Percentiles rank a stretch among this genome's conserved stretches.
Conservation (phyloP, 208 protist species). For the Leishmania martiniquensis region DNA sequence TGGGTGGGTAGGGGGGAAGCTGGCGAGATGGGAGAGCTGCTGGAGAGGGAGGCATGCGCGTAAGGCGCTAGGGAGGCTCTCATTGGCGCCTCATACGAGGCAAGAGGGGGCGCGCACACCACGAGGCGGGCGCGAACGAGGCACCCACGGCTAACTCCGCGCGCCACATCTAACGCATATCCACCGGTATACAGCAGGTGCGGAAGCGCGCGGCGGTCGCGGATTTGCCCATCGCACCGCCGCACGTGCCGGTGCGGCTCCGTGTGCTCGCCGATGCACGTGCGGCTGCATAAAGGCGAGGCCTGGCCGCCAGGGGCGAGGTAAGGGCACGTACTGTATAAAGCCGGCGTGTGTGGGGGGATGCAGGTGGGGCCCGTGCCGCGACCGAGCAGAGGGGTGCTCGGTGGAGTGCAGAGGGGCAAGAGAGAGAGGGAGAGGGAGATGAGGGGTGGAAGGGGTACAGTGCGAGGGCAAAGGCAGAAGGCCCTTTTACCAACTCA, state of each 20-base stretch:
- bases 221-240: not conserved
- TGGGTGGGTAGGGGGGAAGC: no score
- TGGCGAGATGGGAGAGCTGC: not conserved
- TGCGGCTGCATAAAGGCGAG: not conserved
- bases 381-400: not conserved
- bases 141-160: not conserved
- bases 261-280: not conserved
- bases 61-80: not conserved
- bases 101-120: not conserved
- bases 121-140: not conserved
- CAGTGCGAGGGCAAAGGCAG: not conserved
- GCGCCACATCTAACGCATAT: not conserved
- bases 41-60: not conserved
- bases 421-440: not conserved
- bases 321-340: not conserved
- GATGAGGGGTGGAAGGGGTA: not conserved
- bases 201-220: not conserved
- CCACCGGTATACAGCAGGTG: not conserved
- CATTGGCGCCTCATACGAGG: not conserved
- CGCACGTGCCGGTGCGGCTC: not conserved
- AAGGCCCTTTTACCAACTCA: not conserved
- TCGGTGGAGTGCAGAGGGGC: not conserved
- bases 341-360: no score
- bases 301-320: not conserved
- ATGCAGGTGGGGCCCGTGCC: not conserved